Evolutionary conservation across 1,284 basidiomycete species (phyloP).

Genomic region (Grifola frondosa): DNA sequence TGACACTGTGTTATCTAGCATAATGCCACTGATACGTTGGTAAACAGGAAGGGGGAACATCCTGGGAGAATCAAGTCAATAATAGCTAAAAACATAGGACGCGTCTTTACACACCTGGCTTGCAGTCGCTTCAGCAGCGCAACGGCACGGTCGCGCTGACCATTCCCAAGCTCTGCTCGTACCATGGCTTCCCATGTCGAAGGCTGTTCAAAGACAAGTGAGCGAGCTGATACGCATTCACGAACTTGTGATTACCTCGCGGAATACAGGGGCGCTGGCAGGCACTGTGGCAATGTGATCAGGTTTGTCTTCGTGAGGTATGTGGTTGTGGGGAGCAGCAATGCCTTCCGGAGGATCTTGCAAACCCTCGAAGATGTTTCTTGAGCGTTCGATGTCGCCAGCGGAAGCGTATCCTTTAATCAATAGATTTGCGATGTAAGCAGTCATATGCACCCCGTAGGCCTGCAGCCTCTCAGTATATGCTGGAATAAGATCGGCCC

Average conservation of each 20-base stretch:
- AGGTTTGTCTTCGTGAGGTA: constrained; percentile 52
- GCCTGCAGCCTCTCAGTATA: constrained; percentile 67
- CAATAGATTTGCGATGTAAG: constrained; percentile 92
- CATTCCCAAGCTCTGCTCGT: constrained; percentile 82
- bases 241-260: constrained; percentile 66
- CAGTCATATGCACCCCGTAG: constrained; percentile 83
- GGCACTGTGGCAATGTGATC: constrained; percentile 16
- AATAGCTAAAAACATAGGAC: not conserved
- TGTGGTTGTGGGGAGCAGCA: constrained; percentile 89
- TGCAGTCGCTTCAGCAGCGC: constrained; percentile 75
- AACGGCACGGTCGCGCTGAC: constrained; percentile 71
- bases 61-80: constrained; percentile 36
- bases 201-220: constrained; percentile 45
- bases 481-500: constrained; percentile 75
- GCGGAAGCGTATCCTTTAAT: constrained; percentile 86
- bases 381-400: constrained; percentile 69
- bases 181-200: constrained; percentile 96
- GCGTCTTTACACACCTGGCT: constrained; percentile 56
- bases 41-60: constrained; percentile 60
- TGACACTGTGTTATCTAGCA: constrained; percentile 36
- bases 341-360: constrained; percentile 85
- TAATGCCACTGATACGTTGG: constrained; percentile 43
- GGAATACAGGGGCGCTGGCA: constrained; percentile 67
- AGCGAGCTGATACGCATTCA: constrained; percentile 2
- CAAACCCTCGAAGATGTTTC: constrained; percentile 84